Evolutionary conservation across 768 basidiomycete species (phyloP).

Genomic region (Strobilomyces echinocephalus): DNA sequence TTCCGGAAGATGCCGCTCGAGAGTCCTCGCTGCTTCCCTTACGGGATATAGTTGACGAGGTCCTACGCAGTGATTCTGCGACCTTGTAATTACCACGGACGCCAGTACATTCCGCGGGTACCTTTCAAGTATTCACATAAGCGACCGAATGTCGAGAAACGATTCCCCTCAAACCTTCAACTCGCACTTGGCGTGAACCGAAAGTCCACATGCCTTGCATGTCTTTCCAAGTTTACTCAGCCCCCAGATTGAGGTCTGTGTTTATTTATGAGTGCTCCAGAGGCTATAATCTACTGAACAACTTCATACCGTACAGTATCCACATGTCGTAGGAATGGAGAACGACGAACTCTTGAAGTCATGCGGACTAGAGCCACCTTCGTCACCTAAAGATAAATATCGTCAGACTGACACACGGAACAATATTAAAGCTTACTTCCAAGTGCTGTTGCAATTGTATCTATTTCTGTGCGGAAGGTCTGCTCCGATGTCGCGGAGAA

Average conservation of each 20-base stretch:
- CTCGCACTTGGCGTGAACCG: constrained; percentile 83
- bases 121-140: constrained; percentile 36
- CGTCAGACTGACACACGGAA: constrained; percentile 2
- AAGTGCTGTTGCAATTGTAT: constrained; percentile 53
- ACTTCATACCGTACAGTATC: constrained; percentile 66
- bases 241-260: constrained; percentile 83
- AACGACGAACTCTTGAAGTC: constrained; percentile 82
- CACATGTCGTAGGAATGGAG: constrained; percentile 79
- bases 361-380: constrained; percentile 67
- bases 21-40: constrained; percentile 23
- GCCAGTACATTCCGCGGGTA: constrained; percentile 64
- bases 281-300: neutral
- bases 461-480: constrained; percentile 60
- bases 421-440: constrained; percentile 45
- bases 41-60: constrained; percentile 33
- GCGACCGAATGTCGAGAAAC: neutral
- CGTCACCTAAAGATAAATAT: constrained; percentile 50
- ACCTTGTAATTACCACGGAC: constrained; percentile 25
- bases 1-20: constrained; percentile 4
- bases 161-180: constrained; percentile 52
- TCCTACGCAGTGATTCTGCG: constrained; percentile 27
- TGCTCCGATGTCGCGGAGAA: constrained; percentile 52
- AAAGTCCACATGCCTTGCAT: constrained; percentile 70
- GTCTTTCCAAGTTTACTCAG: constrained; percentile 84
- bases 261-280: constrained; percentile 3